Evolutionary conservation across 2,329 filamentous ascomycete genomes (phyloP), one percentile per base, ranked within the genome.

Genomic region (Alternaria dauci): DNA sequence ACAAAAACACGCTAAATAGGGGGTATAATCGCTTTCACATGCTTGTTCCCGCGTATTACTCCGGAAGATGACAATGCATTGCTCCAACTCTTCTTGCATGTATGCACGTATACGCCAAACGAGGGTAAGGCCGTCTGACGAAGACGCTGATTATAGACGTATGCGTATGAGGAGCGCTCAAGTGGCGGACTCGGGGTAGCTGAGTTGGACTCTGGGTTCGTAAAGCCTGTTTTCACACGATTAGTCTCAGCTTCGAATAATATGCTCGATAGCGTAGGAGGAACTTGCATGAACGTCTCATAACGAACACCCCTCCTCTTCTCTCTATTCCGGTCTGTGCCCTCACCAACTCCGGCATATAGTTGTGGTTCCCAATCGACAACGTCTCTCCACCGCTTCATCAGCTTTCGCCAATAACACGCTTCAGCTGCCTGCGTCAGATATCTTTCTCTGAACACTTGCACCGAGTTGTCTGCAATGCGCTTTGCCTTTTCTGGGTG

Each of bases 251-350:
- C 36, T 7, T 39, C 36, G 2, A 20, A 20, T 5, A 18, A 39
- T n/a, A 20, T 20, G 36, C 36, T 39, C n/a, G n/a, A 18, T 39
- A 11, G 4, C n/a, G 36, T n/a, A 39, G n/a, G n/a, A 5, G 9
- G n/a, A 30, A 60, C 71, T 71, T 46, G 71, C 72, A 73, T 71
- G 53, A 76, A 76, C 11, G 73, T 75, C 59, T 76, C 74, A 38
- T 70, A 76, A 36, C 71, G 43, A 2, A 75, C 70, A 12, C 73
- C 73, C 56, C 73, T 68, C 64, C 71, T 74, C 54, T 71, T 63
- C 16, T 52, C 60, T 25, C 68, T 63, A 53, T 62, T 66, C 8
- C 46, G 32, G 25, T 63, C 52, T 50, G 59, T 63, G 32, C 66
- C 65, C 4, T 72, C 70, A 23, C 70, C 66, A 4, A 68, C 65